These are phyloP conservation scores for Dioscorea alata DNA, from an alignment of 106 monocot species.

Conservation along the genomic window DNA sequence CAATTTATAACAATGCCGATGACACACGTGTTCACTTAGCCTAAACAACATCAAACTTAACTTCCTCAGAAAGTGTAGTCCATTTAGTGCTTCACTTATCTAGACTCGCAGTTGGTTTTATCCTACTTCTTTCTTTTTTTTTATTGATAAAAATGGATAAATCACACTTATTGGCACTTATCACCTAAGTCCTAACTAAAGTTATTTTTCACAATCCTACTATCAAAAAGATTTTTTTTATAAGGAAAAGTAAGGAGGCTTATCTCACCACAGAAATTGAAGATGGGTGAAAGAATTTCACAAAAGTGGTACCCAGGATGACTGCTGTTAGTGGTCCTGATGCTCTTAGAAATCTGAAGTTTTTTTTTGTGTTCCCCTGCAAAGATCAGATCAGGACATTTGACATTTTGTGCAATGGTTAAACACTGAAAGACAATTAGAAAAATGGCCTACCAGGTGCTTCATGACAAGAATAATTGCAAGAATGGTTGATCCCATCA, in stretches of 20 bases:
- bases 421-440: neutral
- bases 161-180: too few species aligned
- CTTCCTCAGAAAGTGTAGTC: neutral
- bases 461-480: slow-evolving; percentile 86
- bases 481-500: slow-evolving; percentile 85
- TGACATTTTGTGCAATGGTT: neutral
- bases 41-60: neutral
- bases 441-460: slow-evolving; percentile 54
- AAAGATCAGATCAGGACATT: slow-evolving; percentile 12
- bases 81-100: too few species aligned
- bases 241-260: neutral
- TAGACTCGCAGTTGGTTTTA: too few species aligned
- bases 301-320: slow-evolving; percentile 70
- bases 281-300: slow-evolving; percentile 95
- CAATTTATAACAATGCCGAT: too few species aligned
- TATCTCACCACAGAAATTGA: slow-evolving; percentile 82
- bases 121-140: too few species aligned
- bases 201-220: too few species aligned
- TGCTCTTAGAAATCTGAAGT: slow-evolving; percentile 61
- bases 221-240: too few species aligned
- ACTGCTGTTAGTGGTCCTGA: slow-evolving; percentile 93
- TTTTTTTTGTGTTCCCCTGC: slow-evolving; percentile 80
- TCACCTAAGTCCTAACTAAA: too few species aligned
- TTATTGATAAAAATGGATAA: too few species aligned
- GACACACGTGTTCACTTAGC: too few species aligned